Base-by-base conservation (phyloP, 768 basidiomycete species). In the Boletus edulis region DNA sequence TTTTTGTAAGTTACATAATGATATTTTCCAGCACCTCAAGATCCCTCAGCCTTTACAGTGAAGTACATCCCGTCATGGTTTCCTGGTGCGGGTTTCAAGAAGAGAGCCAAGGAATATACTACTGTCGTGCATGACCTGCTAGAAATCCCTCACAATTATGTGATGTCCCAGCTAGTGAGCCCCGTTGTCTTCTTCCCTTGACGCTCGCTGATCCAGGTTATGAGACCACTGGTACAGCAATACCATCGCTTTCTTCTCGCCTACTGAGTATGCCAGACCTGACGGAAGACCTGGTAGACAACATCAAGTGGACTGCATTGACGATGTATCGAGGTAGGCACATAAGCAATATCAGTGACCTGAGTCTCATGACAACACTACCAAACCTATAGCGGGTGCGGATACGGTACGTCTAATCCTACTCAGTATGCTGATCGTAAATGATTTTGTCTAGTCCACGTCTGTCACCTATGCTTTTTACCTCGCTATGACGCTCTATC, bases 401-500 rank as follows among this genome's bases (percentile, higher is more conserved):
- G 70, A 70, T 34, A 65, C 68, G 40, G 70, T 70, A 46, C 12
- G 65, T 81, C 70, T 51, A 6, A 6, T 12, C 5, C 11, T 15
- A 14, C 31, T 15, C 4, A 14, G 35, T 4, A 18, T 29, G 18
- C 22, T 3, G 7, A 31, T 52, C n/a, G 2, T 1, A 7, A 55
- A 39, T 38, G 8, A 1, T 17, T 27, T n/a, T 15, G 62, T 46
- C 15, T n/a, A 64, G 65, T 24, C 60, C 8, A 45, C 39, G 13
- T 58, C 65, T 3, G 22, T 54, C 1, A 32, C 49, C 6, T 60
- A 52, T 44, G 52, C 55, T 9, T 62, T 64, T 40, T 56, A 56
- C 20, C 65, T 70, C 17, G 71, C 66, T 3, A 72, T 71, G 70
- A 57, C 61, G 18, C 61, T 67, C 43, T 57, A 62, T 44, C 71